Base-by-base conservation (phyloP, 768 basidiomycete genomes). In the Daedalea quercina region DNA sequence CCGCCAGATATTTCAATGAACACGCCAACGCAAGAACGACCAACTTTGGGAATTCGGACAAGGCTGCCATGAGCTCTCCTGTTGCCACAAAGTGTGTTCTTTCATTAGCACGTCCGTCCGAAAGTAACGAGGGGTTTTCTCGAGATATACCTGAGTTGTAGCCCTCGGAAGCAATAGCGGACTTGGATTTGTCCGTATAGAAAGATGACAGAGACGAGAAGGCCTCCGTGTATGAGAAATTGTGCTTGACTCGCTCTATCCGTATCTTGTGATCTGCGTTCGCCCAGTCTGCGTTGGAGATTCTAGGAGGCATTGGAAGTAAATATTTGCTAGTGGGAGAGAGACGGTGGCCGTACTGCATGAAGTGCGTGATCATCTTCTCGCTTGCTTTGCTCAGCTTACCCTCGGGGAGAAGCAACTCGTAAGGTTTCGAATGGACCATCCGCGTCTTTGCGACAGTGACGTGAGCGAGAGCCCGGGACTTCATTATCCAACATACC, bases 401-500 rank as follows among this genome's bases (percentile, higher is more conserved):
- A 7, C 69, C 60, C 47, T 73, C 66, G 6, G 84, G 83, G 11
- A 94, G 65, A 1, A 96, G 72, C 1, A 98, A 68, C 59, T 97
- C 95, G 1, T 84, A 76, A 3, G 95, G 95, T 56, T 80, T 81
- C 20, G 84, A 79, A 64, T 99, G 94, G 1, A 86, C 81, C 56
- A 99, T 75, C 42, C 95, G 75, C 0, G 94, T 97, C 88, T 96
- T 6, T 11, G 28, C 28, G 11, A 31, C n/a, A n/a, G n/a, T n/a
- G 15, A 19, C 1, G 59, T 41, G 58, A 31, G n/a, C 53, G n/a
- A 56, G 50, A 8, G 15, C 33, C 50, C 23, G 42, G 44, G 31
- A 47, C 40, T 46, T 12, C 20, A 28, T 7, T 2, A 33, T 46
- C 17, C 13, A 1, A 57, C 71, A 40, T 46, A 87, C 91, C 75